These are phyloP conservation scores for Mycena crocata DNA, from an alignment of 768 basidiomycete genomes.

Conservation along the genomic window DNA sequence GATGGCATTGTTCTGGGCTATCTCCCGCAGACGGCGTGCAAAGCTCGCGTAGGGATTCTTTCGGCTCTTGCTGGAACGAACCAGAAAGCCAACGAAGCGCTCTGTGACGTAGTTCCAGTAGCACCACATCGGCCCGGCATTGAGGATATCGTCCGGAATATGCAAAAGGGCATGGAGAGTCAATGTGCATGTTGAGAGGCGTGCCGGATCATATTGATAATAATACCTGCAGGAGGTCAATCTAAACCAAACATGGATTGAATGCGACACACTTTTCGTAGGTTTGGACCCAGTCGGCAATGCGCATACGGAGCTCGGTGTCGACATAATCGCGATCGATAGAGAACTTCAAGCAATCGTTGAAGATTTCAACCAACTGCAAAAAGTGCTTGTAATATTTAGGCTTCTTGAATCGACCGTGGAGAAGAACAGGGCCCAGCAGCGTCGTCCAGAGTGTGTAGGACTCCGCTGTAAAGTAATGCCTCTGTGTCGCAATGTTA, in stretches of 20 bases:
- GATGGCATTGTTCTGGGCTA: conserved; percentile 11
- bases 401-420: background rate
- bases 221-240: background rate
- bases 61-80: conserved; percentile 9
- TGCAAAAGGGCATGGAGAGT: conserved; percentile 1
- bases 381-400: no score
- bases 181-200: background rate
- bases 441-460: no score
- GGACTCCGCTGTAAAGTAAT: no score
- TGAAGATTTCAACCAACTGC: conserved; percentile 5
- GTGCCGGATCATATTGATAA: background rate
- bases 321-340: conserved; percentile 11
- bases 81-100: conserved; percentile 5
- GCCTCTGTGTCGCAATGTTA: conserved; percentile 7
- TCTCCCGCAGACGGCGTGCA: conserved; percentile 14
- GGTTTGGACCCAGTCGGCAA: background rate
- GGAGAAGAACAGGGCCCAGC: conserved; percentile 10
- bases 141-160: conserved; percentile 9
- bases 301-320: background rate
- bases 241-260: no score
- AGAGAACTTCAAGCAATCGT: conserved; percentile 1
- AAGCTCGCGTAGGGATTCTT: conserved; percentile 14
- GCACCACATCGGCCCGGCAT: conserved; percentile 12
- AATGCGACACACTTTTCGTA: conserved; percentile 12
- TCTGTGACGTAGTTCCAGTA: conserved; percentile 17